A percentile compares a stretch with the other conserved stretches of the same genome.
Conservation (phyloP, 192 early-diverging fungal genomes). For the Backusella circina region DNA sequence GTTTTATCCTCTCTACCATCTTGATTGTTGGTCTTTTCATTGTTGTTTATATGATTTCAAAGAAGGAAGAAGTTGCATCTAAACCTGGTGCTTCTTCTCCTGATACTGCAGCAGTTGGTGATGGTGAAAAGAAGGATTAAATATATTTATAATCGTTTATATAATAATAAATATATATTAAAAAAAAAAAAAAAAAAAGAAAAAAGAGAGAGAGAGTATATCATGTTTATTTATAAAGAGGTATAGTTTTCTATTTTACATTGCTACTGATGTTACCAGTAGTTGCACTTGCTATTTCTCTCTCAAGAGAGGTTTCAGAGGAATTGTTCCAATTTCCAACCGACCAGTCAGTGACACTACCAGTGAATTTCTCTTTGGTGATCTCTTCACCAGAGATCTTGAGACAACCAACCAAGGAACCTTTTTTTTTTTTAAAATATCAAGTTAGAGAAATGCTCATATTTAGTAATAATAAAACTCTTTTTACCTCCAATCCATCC, state of each 20-base stretch:
- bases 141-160: too few species aligned
- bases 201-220: too few species aligned
- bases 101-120: neutral
- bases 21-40: neutral
- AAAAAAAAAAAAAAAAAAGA: neutral
- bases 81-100: neutral
- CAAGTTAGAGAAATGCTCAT: neutral
- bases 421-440: conserved; percentile 21
- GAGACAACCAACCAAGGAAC: conserved; percentile 71
- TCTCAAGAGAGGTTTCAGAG: neutral
- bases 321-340: conserved; percentile 19
- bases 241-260: neutral
- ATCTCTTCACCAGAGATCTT: conserved; percentile 72
- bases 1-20: neutral
- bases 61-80: neutral
- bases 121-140: neutral
- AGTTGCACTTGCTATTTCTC: neutral
- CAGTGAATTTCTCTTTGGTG: conserved; percentile 60
- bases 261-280: neutral
- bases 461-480: neutral
- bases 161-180: too few species aligned
- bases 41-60: neutral
- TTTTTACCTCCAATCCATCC: conserved; percentile 72
- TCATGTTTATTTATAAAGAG: too few species aligned
- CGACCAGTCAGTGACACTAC: conserved; percentile 66